A percentile compares a stretch with the other conserved stretches of the same genome.
Conservation (phyloP, 139 green algal species). For the Ettlia oleoabundans region DNA sequence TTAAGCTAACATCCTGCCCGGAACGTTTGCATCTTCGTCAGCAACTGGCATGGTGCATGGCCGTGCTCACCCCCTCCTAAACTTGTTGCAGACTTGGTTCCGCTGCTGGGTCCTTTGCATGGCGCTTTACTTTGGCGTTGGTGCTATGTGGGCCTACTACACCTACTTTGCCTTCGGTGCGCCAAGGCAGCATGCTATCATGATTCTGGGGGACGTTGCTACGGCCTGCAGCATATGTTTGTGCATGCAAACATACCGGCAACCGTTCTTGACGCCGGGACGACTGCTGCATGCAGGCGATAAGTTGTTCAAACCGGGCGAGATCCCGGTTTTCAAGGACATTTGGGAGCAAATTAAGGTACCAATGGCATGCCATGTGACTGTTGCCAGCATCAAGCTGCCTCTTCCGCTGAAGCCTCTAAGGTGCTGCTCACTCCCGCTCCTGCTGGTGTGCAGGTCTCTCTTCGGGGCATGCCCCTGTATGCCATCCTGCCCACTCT, state of each 20-base stretch:
- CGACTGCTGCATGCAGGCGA: background rate
- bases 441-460: slow-evolving; percentile 69
- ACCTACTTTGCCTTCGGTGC: slow-evolving; percentile 79
- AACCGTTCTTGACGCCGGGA: too few species aligned
- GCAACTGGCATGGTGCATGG: background rate
- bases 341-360: slow-evolving; percentile 83
- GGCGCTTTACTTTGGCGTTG: slow-evolving; percentile 78
- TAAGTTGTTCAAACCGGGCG: slow-evolving; percentile 65
- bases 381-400: background rate
- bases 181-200: background rate
- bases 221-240: background rate
- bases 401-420: background rate
- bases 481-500: slow-evolving; percentile 86
- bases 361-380: background rate
- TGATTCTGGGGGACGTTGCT: background rate
- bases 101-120: slow-evolving; percentile 78
- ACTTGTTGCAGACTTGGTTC: slow-evolving; percentile 72
- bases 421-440: background rate
- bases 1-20: too few species aligned
- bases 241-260: background rate
- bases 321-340: slow-evolving; percentile 67
- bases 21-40: background rate
- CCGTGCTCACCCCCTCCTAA: background rate
- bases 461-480: slow-evolving; percentile 79
- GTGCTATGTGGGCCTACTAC: slow-evolving; percentile 81